Base-by-base conservation (phyloP, 257 asterid species). In the Leptodermis oblonga region DNA sequence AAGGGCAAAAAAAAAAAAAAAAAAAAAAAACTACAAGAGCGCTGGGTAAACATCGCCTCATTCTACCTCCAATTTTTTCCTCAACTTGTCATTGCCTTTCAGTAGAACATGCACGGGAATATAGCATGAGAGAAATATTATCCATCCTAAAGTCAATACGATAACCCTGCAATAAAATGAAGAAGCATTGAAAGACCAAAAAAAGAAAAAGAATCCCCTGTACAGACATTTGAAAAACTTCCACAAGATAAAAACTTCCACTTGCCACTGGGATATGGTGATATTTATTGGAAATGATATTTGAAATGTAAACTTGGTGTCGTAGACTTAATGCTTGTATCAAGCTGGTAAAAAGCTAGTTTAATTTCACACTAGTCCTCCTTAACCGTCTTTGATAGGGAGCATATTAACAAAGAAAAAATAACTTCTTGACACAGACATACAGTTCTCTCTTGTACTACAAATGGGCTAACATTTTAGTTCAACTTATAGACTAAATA, bases 131-230 rank as follows among this genome's bases (percentile, higher is more conserved):
- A 94, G 95, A 77, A 94, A 94, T 73, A 94, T 65, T 77, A 91
- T 85, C 99, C 98, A 91, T 71, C 99, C 99, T 73, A 86, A 20
- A n/a, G 89, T 82, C 86, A 94, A 80, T 71, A 91, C 98, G 2
- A 89, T 76, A 51, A 86, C 95, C 92, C 99, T 94, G 95, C 78
- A 82, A 74, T 4, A 20, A 62, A 62, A 64, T 72, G 76, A 67
- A 77, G 70, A 70, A 67, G 68, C 72, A 70, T 77, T 78, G 85
- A 34, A 51, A 23, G 34, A 26, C 41, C n/a, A 58, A 65, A 51
- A 53, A n/a, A n/a, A n/a, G n/a, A 65, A 28, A 14, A 73, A 55
- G 48, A 70, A 72, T 5, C 49, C 66, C 62, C 66, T 74, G 56
- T 62, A 48, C 52, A 48, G 67, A 36, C 75, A 62, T 55, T 12